A percentile compares a stretch with the other conserved stretches of the same genome.
Conservation (phyloP, 1,284 basidiomycete genomes). For the Hemileia vastatrix region DNA sequence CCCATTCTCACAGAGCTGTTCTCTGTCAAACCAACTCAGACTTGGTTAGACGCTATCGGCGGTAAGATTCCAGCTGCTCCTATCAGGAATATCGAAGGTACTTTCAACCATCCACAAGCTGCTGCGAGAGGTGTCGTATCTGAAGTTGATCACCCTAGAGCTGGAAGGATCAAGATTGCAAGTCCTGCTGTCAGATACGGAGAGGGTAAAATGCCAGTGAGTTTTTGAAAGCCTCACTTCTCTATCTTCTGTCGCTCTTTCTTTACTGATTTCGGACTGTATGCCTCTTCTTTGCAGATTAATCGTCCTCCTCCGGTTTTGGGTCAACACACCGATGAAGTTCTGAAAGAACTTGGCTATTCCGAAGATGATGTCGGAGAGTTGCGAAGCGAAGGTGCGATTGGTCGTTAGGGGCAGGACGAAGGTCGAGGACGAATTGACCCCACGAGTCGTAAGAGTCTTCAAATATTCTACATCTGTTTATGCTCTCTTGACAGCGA, state of each 20-base stretch:
- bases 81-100: slow-evolving; percentile 79
- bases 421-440: no score
- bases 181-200: slow-evolving; percentile 80
- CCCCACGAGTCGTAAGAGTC: no score
- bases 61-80: slow-evolving; percentile 36
- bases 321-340: slow-evolving; percentile 46
- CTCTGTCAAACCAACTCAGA: slow-evolving; percentile 27
- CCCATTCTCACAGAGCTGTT: slow-evolving; percentile 57
- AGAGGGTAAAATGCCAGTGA: slow-evolving; percentile 54
- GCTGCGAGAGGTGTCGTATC: slow-evolving; percentile 55
- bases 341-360: slow-evolving; percentile 55
- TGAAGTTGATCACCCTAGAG: slow-evolving; percentile 59
- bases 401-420: no score
- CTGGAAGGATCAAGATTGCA: slow-evolving; percentile 75
- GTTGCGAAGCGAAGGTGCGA: slow-evolving; percentile 52
- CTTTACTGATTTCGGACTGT: slow-evolving; percentile 52
- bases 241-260: no score
- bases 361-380: slow-evolving; percentile 51
- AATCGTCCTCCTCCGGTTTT: slow-evolving; percentile 39
- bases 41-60: slow-evolving; percentile 63
- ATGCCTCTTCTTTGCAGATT: slow-evolving; percentile 44
- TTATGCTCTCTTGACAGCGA: no score
- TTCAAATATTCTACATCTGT: no score
- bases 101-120: slow-evolving; percentile 84
- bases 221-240: slow-evolving; percentile 16